These are phyloP conservation scores for Laburnicola sp. DNA, from an alignment of 2,329 filamentous ascomycete species.

Conservation along the genomic window DNA sequence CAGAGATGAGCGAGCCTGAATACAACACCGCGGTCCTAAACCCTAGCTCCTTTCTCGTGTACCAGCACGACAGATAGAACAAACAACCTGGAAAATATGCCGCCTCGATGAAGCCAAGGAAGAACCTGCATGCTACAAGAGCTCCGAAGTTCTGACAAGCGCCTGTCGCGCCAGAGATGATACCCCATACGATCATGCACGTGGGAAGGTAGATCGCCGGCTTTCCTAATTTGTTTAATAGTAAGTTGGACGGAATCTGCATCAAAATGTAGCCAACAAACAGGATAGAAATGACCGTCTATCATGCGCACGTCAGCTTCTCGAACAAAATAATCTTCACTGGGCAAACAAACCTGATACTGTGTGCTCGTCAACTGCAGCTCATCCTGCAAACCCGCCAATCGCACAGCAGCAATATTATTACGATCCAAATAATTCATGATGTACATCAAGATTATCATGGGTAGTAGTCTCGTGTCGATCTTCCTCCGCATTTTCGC, in stretches of 20 bases:
- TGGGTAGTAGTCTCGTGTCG: constrained; percentile 68
- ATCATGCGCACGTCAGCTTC: constrained; percentile 2
- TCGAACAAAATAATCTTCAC: constrained; percentile 8
- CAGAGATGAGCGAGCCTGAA: constrained; percentile 53
- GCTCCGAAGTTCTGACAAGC: constrained; percentile 7
- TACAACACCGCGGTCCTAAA: constrained; percentile 55
- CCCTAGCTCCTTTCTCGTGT: constrained; percentile 55
- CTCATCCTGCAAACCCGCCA: constrained; percentile 64
- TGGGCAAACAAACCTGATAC: constrained; percentile 61
- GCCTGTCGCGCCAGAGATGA: constrained; percentile 6
- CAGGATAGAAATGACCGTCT: constrained; percentile 55
- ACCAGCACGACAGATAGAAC: constrained; percentile 53
- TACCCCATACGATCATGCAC: constrained; percentile 11
- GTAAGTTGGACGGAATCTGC: background rate
- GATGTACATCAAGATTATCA: constrained; percentile 75
- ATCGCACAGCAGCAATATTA: constrained; percentile 68
- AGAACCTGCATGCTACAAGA: constrained; percentile 13
- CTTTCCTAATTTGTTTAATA: background rate
- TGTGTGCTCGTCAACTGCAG: constrained; percentile 59
- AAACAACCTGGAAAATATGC: constrained; percentile 13
- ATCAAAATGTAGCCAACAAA: constrained; percentile 59
- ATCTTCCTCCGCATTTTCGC: constrained; percentile 68
- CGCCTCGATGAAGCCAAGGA: constrained; percentile 18
- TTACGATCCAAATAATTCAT: constrained; percentile 72
- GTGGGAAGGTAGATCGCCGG: background rate